These are phyloP conservation scores for Fusarium foetens DNA, from an alignment of 2,329 filamentous ascomycete genomes.

Conservation along the genomic window DNA sequence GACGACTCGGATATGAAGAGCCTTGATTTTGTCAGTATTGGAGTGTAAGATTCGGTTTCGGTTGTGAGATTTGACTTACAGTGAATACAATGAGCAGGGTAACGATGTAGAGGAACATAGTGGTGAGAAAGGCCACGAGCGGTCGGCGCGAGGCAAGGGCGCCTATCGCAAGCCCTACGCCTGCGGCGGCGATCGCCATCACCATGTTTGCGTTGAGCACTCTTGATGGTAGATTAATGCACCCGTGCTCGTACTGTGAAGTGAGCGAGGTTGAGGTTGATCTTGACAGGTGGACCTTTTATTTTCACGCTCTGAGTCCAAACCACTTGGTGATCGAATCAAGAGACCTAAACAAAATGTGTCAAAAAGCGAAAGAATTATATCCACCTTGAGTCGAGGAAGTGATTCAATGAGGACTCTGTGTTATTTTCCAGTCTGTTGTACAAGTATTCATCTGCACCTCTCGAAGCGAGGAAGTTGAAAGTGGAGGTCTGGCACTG, in stretches of 20 bases:
- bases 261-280: not conserved
- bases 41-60: not conserved
- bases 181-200: not conserved
- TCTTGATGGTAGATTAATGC: not conserved
- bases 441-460: too few species aligned
- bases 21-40: slow-evolving; percentile 33
- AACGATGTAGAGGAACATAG: slow-evolving; percentile 37
- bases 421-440: too few species aligned
- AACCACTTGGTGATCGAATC: not conserved
- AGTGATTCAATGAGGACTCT: not conserved
- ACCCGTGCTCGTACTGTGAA: not conserved
- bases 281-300: not conserved
- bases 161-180: not conserved
- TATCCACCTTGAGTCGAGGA: not conserved
- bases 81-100: slow-evolving; percentile 45
- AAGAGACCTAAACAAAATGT: not conserved
- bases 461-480: not conserved
- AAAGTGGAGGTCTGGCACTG: not conserved
- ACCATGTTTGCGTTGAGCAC: not conserved
- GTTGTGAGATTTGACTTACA: slow-evolving; percentile 35
- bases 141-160: not conserved
- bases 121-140: slow-evolving; percentile 21
- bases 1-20: slow-evolving; percentile 47
- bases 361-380: too few species aligned
- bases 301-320: not conserved